A percentile compares a stretch with the other conserved stretches of the same genome.
phyloP scores from a whole-genome alignment of 306 rosid species.

The Acacia confusa region DNA sequence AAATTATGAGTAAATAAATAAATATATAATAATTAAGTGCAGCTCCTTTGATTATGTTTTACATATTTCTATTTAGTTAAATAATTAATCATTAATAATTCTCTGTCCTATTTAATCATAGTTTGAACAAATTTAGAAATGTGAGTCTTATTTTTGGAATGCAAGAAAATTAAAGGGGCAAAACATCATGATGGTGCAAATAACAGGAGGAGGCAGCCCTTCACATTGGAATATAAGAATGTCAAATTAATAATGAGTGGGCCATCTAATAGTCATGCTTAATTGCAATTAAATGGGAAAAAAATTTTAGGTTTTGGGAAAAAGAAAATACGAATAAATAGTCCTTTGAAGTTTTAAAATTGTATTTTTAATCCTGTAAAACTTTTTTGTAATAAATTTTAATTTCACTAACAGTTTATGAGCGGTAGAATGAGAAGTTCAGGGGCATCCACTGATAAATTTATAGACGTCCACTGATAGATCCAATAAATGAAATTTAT shows the following conservation, averaged over 20 bases:
- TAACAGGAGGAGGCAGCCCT: constrained; percentile 15
- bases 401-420: too few relatives aligned
- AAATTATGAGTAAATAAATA: background rate
- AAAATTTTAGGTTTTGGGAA: too few relatives aligned
- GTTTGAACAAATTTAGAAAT: background rate
- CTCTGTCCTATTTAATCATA: background rate
- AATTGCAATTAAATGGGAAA: background rate
- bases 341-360: too few relatives aligned
- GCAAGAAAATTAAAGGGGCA: background rate
- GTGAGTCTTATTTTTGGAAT: background rate
- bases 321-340: too few relatives aligned
- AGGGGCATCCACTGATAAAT: too few relatives aligned
- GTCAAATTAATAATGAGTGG: background rate
- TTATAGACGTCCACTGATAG: too few relatives aligned
- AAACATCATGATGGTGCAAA: constrained; percentile 29
- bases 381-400: too few relatives aligned
- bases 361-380: too few relatives aligned
- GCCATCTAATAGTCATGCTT: background rate
- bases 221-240: constrained; percentile 5
- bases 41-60: background rate
- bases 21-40: background rate
- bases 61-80: background rate
- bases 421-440: too few relatives aligned
- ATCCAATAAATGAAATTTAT: too few relatives aligned
- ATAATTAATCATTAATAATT: background rate